Conservation (phyloP, 129 eudicot species). For the Ambrosia trifida region DNA sequence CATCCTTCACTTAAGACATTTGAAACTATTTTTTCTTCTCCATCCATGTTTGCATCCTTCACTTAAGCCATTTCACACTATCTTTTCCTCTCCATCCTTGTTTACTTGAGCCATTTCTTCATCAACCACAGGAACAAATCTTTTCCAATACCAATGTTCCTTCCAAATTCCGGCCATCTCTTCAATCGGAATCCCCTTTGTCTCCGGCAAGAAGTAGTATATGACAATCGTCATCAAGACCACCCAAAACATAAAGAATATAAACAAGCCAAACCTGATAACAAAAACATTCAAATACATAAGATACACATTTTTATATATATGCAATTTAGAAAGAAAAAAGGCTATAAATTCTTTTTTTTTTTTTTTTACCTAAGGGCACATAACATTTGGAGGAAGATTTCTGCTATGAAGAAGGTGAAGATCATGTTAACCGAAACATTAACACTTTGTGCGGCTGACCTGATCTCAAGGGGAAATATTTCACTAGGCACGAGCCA, state of each 20-base stretch:
- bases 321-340: background rate
- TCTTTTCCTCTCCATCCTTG: no score
- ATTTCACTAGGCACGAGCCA: conserved; percentile 65
- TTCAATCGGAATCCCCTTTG: conserved; percentile 58
- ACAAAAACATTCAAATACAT: background rate
- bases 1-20: conserved; percentile 8
- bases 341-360: no score
- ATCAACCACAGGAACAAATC: conserved; percentile 27
- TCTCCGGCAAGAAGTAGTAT: conserved; percentile 42
- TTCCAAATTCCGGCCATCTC: conserved; percentile 54
- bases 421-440: conserved; percentile 61
- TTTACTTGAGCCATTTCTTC: conserved; percentile 16
- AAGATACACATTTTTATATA: background rate
- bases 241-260: conserved; percentile 50
- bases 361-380: conserved; percentile 27
- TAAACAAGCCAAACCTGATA: conserved; percentile 39
- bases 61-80: no score
- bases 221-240: conserved; percentile 42
- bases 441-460: conserved; percentile 54
- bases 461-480: conserved; percentile 55
- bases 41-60: no score
- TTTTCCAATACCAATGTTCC: conserved; percentile 41
- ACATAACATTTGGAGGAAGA: conserved; percentile 48
- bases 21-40: no score
- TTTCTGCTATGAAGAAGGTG: conserved; percentile 53